These are phyloP conservation scores for Pythium monospermum DNA, from an alignment of 352 stramenopile species.

Conservation along the genomic window DNA sequence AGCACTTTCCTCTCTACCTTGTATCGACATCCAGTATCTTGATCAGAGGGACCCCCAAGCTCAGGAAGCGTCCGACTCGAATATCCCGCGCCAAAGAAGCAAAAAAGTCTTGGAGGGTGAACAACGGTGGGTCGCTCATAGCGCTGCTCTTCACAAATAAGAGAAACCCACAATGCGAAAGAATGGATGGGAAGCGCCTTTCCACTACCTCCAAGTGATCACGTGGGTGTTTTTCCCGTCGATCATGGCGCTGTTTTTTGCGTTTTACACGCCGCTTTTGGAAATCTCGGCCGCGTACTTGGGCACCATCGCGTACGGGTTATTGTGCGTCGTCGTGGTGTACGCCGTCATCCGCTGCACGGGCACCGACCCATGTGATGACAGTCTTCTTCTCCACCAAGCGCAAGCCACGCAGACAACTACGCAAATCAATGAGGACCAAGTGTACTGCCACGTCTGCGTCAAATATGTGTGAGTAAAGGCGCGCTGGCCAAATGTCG, in stretches of 20 bases:
- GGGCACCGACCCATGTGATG: slow-evolving; percentile 69
- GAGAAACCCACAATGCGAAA: slow-evolving; percentile 42
- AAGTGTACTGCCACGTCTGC: slow-evolving; percentile 86
- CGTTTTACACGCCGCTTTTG: slow-evolving; percentile 73
- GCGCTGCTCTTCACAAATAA: too few relatives aligned
- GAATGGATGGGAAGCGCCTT: slow-evolving; percentile 78
- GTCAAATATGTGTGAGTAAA: slow-evolving; percentile 80
- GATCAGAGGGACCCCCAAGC: too few relatives aligned
- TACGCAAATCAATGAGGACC: slow-evolving; percentile 30
- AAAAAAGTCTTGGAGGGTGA: too few relatives aligned
- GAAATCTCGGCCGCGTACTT: slow-evolving; percentile 38
- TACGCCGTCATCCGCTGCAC: slow-evolving; percentile 56
- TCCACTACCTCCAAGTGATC: slow-evolving; percentile 76
- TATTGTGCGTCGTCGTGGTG: slow-evolving; percentile 46
- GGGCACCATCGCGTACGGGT: slow-evolving; percentile 46
- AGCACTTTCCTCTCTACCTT: too few relatives aligned
- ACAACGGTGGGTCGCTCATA: too few relatives aligned
- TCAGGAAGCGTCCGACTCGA: too few relatives aligned
- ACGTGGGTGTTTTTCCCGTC: slow-evolving; percentile 81
- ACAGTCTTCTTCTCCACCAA: slow-evolving; percentile 41
- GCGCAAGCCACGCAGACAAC: slow-evolving; percentile 12
- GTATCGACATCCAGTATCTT: too few relatives aligned
- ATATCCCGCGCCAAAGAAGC: too few relatives aligned
- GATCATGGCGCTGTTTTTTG: slow-evolving; percentile 79
- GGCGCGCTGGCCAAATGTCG: not conserved